phyloP scores from a whole-genome alignment of 306 rosid genomes.

The Cicer bijugum region DNA sequence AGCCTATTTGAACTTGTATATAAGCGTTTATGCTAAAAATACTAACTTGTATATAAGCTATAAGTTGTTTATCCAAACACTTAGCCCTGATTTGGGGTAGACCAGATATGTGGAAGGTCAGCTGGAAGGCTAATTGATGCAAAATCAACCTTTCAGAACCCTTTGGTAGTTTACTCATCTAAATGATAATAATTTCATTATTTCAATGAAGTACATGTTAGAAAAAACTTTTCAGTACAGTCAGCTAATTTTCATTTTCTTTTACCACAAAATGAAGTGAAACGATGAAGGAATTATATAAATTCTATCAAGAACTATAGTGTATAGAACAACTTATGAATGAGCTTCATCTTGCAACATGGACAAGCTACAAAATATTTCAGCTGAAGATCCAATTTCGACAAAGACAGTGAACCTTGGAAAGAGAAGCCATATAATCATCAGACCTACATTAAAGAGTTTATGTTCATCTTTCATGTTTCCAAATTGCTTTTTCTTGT shows the following conservation, averaged over 20 bases:
- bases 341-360: slow-evolving; percentile 15
- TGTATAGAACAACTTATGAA: slow-evolving; percentile 21
- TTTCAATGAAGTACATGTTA: background rate
- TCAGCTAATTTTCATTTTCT: slow-evolving; percentile 3
- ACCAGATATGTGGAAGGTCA: slow-evolving; percentile 1
- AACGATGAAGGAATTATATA: background rate
- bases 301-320: background rate
- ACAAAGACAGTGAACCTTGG: slow-evolving; percentile 83
- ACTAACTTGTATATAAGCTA: too few relatives aligned
- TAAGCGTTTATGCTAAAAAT: too few relatives aligned
- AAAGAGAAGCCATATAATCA: slow-evolving; percentile 90
- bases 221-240: background rate
- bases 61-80: too few relatives aligned
- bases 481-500: slow-evolving; percentile 1
- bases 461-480: slow-evolving; percentile 37
- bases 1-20: too few relatives aligned
- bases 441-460: slow-evolving; percentile 66
- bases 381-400: slow-evolving; percentile 64
- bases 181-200: slow-evolving; percentile 9
- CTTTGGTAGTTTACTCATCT: background rate
- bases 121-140: background rate
- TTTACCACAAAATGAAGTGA: slow-evolving; percentile 11
- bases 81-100: background rate
- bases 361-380: slow-evolving; percentile 18
- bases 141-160: slow-evolving; percentile 28